Evolutionary conservation across 2,329 filamentous ascomycete genomes (phyloP).

Genomic region (Canariomyces notabilis): DNA sequence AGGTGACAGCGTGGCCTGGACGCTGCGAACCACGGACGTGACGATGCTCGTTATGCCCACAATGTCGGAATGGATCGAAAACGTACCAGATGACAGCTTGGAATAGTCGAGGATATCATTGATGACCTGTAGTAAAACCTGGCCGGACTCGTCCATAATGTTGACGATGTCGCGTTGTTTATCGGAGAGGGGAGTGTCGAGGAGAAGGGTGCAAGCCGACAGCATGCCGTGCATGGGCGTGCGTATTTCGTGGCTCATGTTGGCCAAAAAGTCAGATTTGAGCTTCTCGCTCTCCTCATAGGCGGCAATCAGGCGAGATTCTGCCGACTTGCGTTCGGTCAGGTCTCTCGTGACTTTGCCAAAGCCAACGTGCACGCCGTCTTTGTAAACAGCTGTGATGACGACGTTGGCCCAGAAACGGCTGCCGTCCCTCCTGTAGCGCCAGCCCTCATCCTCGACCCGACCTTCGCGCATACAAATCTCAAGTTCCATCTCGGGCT

Average conservation of each 20-base stretch:
- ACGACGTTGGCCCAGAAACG: conserved; percentile 58
- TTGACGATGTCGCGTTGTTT: conserved; percentile 52
- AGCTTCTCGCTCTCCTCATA: conserved; percentile 59
- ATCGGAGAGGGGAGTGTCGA: conserved; percentile 46
- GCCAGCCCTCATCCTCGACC: conserved; percentile 56
- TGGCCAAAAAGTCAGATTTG: conserved; percentile 57
- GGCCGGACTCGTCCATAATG: conserved; percentile 56
- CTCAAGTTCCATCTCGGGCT: conserved; percentile 47
- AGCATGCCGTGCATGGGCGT: conserved; percentile 62
- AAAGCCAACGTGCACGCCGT: conserved; percentile 50
- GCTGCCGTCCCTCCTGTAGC: conserved; percentile 52
- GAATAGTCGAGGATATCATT: conserved; percentile 65
- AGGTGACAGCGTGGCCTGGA: conserved; percentile 41
- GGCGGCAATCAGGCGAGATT: conserved; percentile 50
- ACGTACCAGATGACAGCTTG: conserved; percentile 55
- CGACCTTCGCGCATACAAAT: conserved; percentile 50
- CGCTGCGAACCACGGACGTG: conserved; percentile 45
- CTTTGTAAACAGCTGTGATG: conserved; percentile 51
- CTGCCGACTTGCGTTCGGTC: conserved; percentile 50
- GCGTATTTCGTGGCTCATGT: conserved; percentile 61
- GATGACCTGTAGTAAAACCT: conserved; percentile 55
- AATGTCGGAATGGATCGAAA: conserved; percentile 50
- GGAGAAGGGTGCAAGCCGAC: conserved; percentile 52
- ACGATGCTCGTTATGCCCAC: conserved; percentile 44
- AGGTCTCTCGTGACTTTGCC: conserved; percentile 55